A percentile compares a stretch with the other conserved stretches of the same genome.
These are phyloP conservation scores for Coix lacrymajobi DNA, from an alignment of 176 grass and related monocot genomes.

Conservation along the genomic window DNA sequence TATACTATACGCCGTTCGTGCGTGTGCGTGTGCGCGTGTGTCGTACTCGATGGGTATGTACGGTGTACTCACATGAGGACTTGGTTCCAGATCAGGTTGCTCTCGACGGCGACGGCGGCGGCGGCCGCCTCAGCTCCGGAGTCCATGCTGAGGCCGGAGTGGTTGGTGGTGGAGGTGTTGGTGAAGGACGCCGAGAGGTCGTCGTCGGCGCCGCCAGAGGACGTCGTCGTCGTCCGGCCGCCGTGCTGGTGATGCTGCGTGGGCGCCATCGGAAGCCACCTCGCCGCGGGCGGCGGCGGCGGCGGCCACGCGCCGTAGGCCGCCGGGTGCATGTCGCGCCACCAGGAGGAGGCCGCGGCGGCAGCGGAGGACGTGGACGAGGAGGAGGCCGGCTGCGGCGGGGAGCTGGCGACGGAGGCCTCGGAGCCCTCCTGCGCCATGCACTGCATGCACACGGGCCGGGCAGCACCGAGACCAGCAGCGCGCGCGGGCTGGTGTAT, in stretches of 20 bases:
- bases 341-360: conserved; percentile 26
- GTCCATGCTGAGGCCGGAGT: conserved; percentile 65
- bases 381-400: conserved; percentile 6
- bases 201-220: conserved; percentile 23
- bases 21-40: neutral
- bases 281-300: neutral
- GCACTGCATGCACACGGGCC: conserved; percentile 26
- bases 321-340: conserved; percentile 49
- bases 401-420: conserved; percentile 71
- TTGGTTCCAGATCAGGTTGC: conserved; percentile 88
- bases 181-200: conserved; percentile 56
- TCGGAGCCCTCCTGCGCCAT: conserved; percentile 85
- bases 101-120: conserved; percentile 39
- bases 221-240: conserved; percentile 6
- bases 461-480: no score
- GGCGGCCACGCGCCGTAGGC: conserved; percentile 25
- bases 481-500: no score
- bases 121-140: conserved; percentile 24
- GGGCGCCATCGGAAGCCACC: conserved; percentile 27
- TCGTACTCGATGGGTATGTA: no score
- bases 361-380: conserved; percentile 20
- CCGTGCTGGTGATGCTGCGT: neutral
- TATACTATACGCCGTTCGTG: neutral
- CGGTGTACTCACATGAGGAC: conserved; percentile 67
- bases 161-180: conserved; percentile 44